phyloP scores from a whole-genome alignment of 2,329 filamentous ascomycete species.

The Penicillium palitans region DNA sequence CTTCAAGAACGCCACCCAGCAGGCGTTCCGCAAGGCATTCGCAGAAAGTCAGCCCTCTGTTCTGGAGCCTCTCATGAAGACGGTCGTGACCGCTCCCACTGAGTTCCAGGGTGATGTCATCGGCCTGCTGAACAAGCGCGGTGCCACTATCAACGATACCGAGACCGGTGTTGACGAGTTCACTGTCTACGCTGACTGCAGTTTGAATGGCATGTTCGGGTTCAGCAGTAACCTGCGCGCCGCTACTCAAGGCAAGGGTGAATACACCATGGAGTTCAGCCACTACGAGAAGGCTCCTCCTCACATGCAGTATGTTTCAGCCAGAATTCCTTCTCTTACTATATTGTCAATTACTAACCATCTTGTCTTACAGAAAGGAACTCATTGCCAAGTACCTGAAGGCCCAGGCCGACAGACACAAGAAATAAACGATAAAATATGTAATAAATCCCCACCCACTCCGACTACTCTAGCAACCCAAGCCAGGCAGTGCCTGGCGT shows the following conservation, averaged over 20 bases:
- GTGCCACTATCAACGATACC: slow-evolving; percentile 90
- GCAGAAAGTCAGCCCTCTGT: slow-evolving; percentile 75
- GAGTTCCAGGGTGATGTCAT: slow-evolving; percentile 98
- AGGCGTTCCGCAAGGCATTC: slow-evolving; percentile 96
- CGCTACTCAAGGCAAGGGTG: slow-evolving; percentile 95
- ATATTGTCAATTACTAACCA: slow-evolving; percentile 11
- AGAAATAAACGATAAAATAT: slow-evolving; percentile 49
- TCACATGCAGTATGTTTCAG: slow-evolving; percentile 77
- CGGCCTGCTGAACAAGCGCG: slow-evolving; percentile 93
- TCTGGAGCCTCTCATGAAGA: slow-evolving; percentile 97
- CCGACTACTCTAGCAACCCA: slow-evolving; percentile 10
- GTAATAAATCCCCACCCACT: slow-evolving; percentile 10
- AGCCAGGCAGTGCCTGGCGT: slow-evolving; percentile 8
- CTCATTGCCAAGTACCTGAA: slow-evolving; percentile 68
- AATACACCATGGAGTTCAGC: slow-evolving; percentile 98
- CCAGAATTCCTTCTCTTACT: not conserved
- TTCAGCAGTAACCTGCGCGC: slow-evolving; percentile 90
- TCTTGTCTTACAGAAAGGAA: slow-evolving; percentile 54
- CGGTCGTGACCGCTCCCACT: slow-evolving; percentile 88
- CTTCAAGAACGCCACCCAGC: slow-evolving; percentile 91
- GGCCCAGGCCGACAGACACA: slow-evolving; percentile 63
- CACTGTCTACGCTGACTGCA: slow-evolving; percentile 86
- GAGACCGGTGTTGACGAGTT: slow-evolving; percentile 95
- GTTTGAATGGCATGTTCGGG: slow-evolving; percentile 95
- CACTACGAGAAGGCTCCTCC: slow-evolving; percentile 86